Conservation (phyloP, 345 rosid genomes). For the Citropsis articulata region DNA sequence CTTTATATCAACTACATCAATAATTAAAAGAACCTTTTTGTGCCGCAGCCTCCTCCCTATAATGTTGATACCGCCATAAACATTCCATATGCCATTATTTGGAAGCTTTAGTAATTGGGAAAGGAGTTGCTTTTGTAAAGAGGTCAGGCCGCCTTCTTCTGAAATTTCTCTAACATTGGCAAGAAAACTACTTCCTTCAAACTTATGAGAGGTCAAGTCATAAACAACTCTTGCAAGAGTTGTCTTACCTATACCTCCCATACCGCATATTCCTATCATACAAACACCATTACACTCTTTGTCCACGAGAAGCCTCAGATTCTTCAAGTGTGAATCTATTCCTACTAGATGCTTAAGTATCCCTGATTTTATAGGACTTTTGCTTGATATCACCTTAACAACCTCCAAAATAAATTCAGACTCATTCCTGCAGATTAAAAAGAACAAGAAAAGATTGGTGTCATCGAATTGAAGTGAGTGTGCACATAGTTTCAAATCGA, state of each 20-base stretch:
- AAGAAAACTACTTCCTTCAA: neutral
- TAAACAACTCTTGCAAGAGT: neutral
- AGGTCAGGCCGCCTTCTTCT: neutral
- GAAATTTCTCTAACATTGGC: neutral
- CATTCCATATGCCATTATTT: no score
- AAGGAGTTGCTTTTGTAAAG: neutral
- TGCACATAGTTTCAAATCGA: no score
- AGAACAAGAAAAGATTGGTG: neutral
- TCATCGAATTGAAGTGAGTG: no score
- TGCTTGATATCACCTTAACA: neutral
- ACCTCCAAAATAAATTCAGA: neutral
- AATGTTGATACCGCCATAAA: no score
- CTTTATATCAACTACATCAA: no score
- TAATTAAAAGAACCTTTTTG: no score
- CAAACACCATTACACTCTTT: neutral
- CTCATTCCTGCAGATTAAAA: neutral
- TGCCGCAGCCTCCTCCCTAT: no score
- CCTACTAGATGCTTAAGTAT: neutral
- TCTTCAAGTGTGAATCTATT: neutral
- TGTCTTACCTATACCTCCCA: neutral
- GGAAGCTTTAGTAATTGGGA: neutral
- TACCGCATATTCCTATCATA: neutral
- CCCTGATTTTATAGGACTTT: neutral
- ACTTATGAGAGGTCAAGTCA: neutral
- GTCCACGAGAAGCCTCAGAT: neutral